These are phyloP conservation scores for Fusarium cicatricum DNA, from an alignment of 2,329 filamentous ascomycete species.

Conservation along the genomic window DNA sequence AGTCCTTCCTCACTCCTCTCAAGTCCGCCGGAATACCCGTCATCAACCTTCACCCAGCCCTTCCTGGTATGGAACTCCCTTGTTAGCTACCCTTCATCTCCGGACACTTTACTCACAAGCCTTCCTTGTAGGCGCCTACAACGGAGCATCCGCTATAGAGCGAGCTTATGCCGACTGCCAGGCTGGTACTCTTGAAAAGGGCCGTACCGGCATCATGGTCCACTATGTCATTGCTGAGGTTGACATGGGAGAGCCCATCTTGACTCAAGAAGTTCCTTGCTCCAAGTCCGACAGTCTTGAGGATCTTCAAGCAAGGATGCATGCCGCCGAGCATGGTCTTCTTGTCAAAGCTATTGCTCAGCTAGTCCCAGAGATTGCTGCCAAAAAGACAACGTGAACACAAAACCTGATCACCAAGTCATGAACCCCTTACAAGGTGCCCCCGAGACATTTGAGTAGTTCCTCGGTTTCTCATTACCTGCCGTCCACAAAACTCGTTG, in stretches of 20 bases:
- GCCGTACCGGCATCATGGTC: slow-evolving; percentile 85
- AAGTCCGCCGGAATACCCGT: slow-evolving; percentile 68
- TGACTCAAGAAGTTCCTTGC: slow-evolving; percentile 73
- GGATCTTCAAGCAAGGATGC: slow-evolving; percentile 75
- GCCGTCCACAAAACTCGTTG: background rate
- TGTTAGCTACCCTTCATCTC: background rate
- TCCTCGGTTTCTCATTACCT: background rate
- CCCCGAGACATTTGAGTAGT: background rate
- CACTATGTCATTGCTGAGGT: slow-evolving; percentile 85
- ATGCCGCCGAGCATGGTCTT: slow-evolving; percentile 76
- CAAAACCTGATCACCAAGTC: background rate
- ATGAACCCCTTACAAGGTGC: background rate
- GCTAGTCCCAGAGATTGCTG: slow-evolving; percentile 51
- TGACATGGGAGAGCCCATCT: slow-evolving; percentile 78
- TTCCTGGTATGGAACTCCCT: slow-evolving; percentile 63
- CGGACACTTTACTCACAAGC: slow-evolving; percentile 12
- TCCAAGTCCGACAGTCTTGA: slow-evolving; percentile 69
- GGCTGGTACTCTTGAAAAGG: slow-evolving; percentile 67
- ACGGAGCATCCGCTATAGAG: slow-evolving; percentile 79
- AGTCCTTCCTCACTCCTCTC: slow-evolving; percentile 73
- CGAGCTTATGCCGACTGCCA: slow-evolving; percentile 78
- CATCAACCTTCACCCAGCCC: slow-evolving; percentile 84
- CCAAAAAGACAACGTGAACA: slow-evolving; percentile 4
- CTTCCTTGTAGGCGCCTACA: slow-evolving; percentile 67
- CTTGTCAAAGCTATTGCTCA: slow-evolving; percentile 76